Evolutionary conservation across 257 asterid species (phyloP).

Genomic region (Plantago ovata): DNA sequence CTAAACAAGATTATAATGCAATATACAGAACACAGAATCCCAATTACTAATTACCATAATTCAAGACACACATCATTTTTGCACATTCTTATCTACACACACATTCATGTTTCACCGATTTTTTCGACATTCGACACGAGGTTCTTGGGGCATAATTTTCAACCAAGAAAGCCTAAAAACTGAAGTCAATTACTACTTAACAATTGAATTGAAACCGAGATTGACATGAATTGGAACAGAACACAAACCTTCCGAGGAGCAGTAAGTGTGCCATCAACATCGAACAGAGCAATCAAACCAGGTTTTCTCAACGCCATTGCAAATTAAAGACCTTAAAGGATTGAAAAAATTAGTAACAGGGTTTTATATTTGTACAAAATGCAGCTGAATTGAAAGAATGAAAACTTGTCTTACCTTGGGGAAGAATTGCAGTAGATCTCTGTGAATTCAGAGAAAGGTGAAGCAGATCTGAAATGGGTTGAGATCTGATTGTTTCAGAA

Average conservation of each 20-base stretch:
- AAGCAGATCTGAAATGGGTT: conserved; percentile 3
- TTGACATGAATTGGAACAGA: not conserved
- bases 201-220: not conserved
- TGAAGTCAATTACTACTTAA: conserved; percentile 2
- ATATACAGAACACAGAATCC: too few relatives aligned
- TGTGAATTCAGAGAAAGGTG: not conserved
- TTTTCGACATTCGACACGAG: too few relatives aligned
- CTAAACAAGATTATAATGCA: not conserved
- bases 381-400: not conserved
- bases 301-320: conserved; percentile 59
- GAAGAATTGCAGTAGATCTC: not conserved
- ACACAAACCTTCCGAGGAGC: conserved; percentile 77
- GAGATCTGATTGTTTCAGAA: too few relatives aligned
- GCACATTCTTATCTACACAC: too few relatives aligned
- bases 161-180: not conserved
- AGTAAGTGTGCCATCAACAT: conserved; percentile 96
- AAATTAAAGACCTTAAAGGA: not conserved
- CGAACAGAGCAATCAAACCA: conserved; percentile 85
- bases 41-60: too few relatives aligned
- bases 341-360: not conserved
- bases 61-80: too few relatives aligned
- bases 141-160: too few relatives aligned
- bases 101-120: too few relatives aligned
- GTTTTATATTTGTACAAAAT: not conserved
- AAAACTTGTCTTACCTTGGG: not conserved